Base-by-base conservation (phyloP, 805 yeast species). In the Cephaloascus fragrans region DNA sequence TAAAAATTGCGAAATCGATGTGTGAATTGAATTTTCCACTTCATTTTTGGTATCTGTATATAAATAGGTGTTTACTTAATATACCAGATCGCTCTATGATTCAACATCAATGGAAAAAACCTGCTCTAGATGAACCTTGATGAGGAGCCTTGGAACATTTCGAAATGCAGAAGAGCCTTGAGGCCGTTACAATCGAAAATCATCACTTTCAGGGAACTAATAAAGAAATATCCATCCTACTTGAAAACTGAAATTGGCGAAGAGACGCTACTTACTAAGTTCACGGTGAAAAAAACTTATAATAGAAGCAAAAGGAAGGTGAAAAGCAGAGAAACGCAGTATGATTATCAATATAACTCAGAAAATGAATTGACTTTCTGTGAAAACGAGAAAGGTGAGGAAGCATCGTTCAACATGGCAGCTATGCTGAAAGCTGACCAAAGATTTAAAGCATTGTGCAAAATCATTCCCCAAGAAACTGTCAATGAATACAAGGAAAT, bases 151-250 rank as follows among this genome's bases (percentile, higher is more conserved):
- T 31, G 33, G 33, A 36, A 49, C 20, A 41, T 49, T 14, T 39
- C 58, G 15, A 51, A 55, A 36, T 61, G 63, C 47, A 61, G 59
- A 43, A 47, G 69, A 32, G 44, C 58, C 2, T 51, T 56, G 6
- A 53, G 71, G 14, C 71, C 71, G 18, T 48, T 65, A 16, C 42
- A 61, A 3, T 47, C 67, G 20, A 62, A 61, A 41, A 51, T 63
- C 33, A 68, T 62, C 42, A 43, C 51, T 3, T 51, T 65, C 32
- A 57, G 59, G 19, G 61, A 59, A 35, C 37, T 51, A 16, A 47
- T 46, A 32, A 37, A 42, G 6, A 58, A 61, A 41, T 49, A 52
- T 37, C 65, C 69, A 3, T 39, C 45, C 3, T 40, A 50, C 17
- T 32, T 48, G 5, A 48, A 44, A 9, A 40, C 50, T n/a, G 37